Base-by-base conservation (phyloP, 2,329 filamentous ascomycete species). In the Beauveria sp. region DNA sequence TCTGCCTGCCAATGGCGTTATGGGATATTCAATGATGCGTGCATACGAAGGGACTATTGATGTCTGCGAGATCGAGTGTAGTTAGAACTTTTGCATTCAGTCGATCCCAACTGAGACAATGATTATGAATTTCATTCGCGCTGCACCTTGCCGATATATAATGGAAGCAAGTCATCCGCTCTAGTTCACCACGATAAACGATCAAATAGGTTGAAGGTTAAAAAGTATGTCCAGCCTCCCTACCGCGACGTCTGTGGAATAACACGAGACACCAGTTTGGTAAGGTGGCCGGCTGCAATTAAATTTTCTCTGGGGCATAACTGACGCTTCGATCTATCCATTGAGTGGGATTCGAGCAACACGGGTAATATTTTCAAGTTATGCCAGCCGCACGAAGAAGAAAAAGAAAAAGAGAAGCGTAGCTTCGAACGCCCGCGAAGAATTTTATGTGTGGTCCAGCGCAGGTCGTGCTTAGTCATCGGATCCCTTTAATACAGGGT, bases 341-440 rank as follows among this genome's bases (percentile, higher is more conserved):
- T 86, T 77, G 75, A 69, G 71, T 72, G 72, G 78, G 79, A 86
- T 80, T 81, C 83, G 87, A 89, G 88, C 88, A 92, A 92, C 87
- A 90, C 86, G 88, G 88, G 85, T 83, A 84, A 84, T 73, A 79
- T 77, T 79, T 81, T 77, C 73, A 77, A 77, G 83, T 87, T 81
- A 85, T 87, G 85, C 86, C 86, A 79, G 88, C 89, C 88, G 88
- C 89, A 92, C 87, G 80, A 90, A 82, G 85, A 81, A 78, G 78
- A 80, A 83, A 78, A 74, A 75, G 74, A 69, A 71, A 70, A 66
- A 52, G 59, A 60, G 66, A 69, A 70, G 70, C 65, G 56, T 0
- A 46, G 66, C 67, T 71, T 67, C n/a, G 26, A 50, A 34, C 54
- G 62, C 54, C 60, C 56, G 30, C 63, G 51, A 65, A 66, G 64